Evolutionary conservation across 179 eudicot genomes (phyloP), one percentile per base, ranked within the genome.

Genomic region (Heliamphora pulchella): DNA sequence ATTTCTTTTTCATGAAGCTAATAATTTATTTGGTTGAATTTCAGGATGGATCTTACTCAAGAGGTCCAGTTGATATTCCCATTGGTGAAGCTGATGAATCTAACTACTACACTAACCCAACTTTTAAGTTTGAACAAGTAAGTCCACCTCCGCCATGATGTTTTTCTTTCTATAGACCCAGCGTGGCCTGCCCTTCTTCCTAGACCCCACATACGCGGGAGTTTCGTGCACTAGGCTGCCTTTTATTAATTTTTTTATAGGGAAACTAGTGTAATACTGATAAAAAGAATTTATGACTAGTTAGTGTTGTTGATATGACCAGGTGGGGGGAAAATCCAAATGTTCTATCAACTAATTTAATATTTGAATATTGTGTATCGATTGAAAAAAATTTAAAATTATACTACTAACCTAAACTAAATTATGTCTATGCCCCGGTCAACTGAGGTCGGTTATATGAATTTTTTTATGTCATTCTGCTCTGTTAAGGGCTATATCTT

Each of bases 21-120:
- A 41, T 59, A 39, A 72, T 53, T 53, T 41, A 39, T 82, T 79
- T 76, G 76, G 63, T 55, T 80, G 75, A 18, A 82, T 80, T 85
- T 74, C 87, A 96, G 99, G 99, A 96, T 83, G 99, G 99, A 80
- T 94, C 99, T 62, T 96, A 92, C 81, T 94, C 99, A 31, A 89
- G 99, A 84, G 99, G 99, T 79, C 98, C 99, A 65, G 90, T 94
- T 86, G 93, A 91, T 70, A 89, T 96, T 83, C 98, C 97, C 39
- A 90, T 96, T 81, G 91, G 93, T 66, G 96, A 88, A 84, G 80
- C 69, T 74, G 88, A 85, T 81, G 96, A 89, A 65, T 86, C 97
- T 55, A 81, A 87, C 3, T 92, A 96, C 81, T 96, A 81, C 81
- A 88, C 89, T 80, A 90, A 92, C 80, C 98, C 99, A 81, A 96